Base-by-base conservation (phyloP, 352 stramenopile genomes). In the Phytophthora ramorum region DNA sequence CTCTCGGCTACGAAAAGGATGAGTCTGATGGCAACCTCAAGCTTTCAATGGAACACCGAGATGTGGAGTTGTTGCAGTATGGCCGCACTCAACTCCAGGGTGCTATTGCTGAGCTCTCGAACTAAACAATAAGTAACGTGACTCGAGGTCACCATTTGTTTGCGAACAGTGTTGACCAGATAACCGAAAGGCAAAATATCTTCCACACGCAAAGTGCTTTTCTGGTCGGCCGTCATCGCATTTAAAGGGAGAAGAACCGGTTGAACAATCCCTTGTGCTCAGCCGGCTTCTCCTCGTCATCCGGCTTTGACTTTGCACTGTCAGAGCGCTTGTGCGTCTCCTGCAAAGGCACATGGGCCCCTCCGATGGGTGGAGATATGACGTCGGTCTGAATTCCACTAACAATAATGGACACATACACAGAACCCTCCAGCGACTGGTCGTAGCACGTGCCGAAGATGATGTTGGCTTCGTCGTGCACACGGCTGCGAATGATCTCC, bases 381-480 rank as follows among this genome's bases (percentile, higher is more conserved):
- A 93, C 41, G 56, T 96, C 87, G 3, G 85, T 96, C 66, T 95
- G 87, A 48, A 96, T 96, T 40, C 88, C 88, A 44, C 85, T 95
- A 38, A 96, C 88, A 47, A 96, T 95, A 74, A 96, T 94, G 53
- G 88, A 95, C 24, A 96, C 88, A 57, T 94, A 81, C 45, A 96
- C 84, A 40, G 81, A 92, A 24, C 88, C 88, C 46, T 91, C 69
- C 16, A 93, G 78, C 38, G 86, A 93, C 63, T 85, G 73, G 48
- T 96, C 88, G 65, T 96, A 96, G 65, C 85, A 94, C 43, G 88
- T 95, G 53, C 88, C 88, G 59, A 96, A 96, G 76, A 96, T 96
- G 66, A 96, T 94, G 73, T 96, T 96, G 58, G 88, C 88, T 38
- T 93, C 85, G 16, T 93, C 83, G 10, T 85, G 70, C 30, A 96